phyloP scores from a whole-genome alignment of 371 early-diverging fungal genomes.

The Lichtheimia corymbifera region DNA sequence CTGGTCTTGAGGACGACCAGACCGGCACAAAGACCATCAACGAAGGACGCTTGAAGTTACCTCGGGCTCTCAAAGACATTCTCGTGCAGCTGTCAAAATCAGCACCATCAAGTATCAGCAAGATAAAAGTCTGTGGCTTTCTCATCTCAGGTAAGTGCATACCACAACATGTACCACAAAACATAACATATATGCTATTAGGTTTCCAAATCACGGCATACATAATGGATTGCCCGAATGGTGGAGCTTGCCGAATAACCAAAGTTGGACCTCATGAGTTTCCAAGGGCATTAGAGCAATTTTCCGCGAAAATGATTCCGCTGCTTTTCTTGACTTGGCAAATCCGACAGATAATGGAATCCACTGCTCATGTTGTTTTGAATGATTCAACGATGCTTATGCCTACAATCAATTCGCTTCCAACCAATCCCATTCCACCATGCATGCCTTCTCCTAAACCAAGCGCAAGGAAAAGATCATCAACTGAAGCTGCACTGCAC shows the following conservation, averaged over 20 bases:
- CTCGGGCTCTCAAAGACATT: constrained; percentile 3
- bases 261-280: not conserved
- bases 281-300: not conserved
- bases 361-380: not conserved
- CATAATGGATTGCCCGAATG: constrained; percentile 4
- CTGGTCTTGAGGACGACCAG: not conserved
- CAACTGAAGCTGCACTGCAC: not conserved
- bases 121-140: constrained; percentile 2
- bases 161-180: not conserved
- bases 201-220: not conserved
- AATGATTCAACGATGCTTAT: not conserved
- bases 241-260: constrained; percentile 4
- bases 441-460: constrained; percentile 4
- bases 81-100: not conserved
- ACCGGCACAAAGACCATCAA: not conserved
- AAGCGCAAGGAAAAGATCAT: not conserved
- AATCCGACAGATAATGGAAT: not conserved
- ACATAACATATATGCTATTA: not conserved
- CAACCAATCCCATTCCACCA: not conserved
- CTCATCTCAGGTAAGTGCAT: constrained; percentile 6
- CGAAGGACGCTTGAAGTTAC: constrained; percentile 1
- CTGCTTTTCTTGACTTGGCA: constrained; percentile 7
- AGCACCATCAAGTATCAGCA: not conserved
- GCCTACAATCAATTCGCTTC: not conserved
- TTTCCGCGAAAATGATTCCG: not conserved